Percentiles rank a stretch among this genome's conserved stretches.
phyloP scores from a whole-genome alignment of 2,329 filamentous ascomycete genomes.

The Talaromyces verruculosus region DNA sequence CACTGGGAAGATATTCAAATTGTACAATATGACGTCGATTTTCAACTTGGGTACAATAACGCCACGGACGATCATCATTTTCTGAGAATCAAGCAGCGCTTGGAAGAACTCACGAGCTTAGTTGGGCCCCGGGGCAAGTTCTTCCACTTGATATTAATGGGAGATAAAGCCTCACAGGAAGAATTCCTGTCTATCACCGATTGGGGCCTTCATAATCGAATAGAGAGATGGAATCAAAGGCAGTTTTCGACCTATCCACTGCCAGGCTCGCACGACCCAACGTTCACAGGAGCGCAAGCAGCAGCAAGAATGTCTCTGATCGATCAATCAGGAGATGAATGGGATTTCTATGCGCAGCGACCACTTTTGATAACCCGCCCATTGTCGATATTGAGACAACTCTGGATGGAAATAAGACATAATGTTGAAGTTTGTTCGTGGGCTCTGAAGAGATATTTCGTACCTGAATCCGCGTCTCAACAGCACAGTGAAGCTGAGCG shows the following conservation, averaged over 20 bases:
- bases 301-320: not conserved
- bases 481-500: not conserved
- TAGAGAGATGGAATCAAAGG: not conserved
- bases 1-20: constrained; percentile 1
- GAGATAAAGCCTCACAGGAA: not conserved
- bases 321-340: not conserved
- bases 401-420: not conserved
- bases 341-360: not conserved
- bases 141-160: not conserved
- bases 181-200: not conserved
- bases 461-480: not conserved
- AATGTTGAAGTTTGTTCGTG: not conserved
- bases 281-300: not conserved
- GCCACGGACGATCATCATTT: not conserved
- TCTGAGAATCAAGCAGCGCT: not conserved
- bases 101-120: not conserved
- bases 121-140: not conserved
- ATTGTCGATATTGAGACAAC: not conserved
- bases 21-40: not conserved
- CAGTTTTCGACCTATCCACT: not conserved
- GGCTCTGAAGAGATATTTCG: not conserved
- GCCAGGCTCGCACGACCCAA: not conserved
- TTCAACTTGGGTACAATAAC: not conserved
- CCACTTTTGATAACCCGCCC: not conserved
- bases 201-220: not conserved